These are phyloP conservation scores for Saussurea involucrata DNA, from an alignment of 129 eudicot species.

Conservation along the genomic window DNA sequence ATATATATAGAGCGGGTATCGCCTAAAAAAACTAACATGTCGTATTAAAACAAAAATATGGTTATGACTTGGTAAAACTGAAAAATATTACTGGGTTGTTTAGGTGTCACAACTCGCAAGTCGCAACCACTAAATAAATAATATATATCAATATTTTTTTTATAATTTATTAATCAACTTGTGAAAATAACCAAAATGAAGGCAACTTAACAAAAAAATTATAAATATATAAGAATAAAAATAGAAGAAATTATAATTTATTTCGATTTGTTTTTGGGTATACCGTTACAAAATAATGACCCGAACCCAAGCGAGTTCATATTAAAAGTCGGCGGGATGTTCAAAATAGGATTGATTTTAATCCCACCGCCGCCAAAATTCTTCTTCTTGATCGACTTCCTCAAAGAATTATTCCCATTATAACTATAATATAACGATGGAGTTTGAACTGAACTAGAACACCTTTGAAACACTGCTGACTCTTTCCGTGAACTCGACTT, in stretches of 20 bases:
- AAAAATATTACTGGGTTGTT: not conserved
- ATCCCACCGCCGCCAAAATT: conserved; percentile 31
- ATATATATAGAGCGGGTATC: too few species aligned
- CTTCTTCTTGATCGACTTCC: conserved; percentile 33
- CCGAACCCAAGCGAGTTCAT: conserved; percentile 64
- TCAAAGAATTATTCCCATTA: conserved; percentile 24
- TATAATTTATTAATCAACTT: not conserved
- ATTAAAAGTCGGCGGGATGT: conserved; percentile 55
- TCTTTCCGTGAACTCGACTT: conserved; percentile 48
- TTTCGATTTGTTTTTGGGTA: conserved; percentile 55
- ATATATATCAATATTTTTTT: not conserved
- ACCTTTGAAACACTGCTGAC: conserved; percentile 9
- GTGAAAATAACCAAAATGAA: not conserved
- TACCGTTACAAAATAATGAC: conserved; percentile 66
- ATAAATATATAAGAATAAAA: not conserved
- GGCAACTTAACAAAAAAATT: not conserved
- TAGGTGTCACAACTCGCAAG: not conserved
- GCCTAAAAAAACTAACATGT: too few species aligned
- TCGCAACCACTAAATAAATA: not conserved
- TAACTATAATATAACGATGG: not conserved
- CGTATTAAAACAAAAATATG: not conserved
- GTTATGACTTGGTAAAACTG: not conserved
- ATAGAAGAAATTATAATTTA: conserved; percentile 18
- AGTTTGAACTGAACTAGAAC: conserved; percentile 18
- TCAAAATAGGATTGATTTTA: conserved; percentile 56